Evolutionary conservation across 2,329 filamentous ascomycete genomes (phyloP).

Genomic region (Exophiala sp.): DNA sequence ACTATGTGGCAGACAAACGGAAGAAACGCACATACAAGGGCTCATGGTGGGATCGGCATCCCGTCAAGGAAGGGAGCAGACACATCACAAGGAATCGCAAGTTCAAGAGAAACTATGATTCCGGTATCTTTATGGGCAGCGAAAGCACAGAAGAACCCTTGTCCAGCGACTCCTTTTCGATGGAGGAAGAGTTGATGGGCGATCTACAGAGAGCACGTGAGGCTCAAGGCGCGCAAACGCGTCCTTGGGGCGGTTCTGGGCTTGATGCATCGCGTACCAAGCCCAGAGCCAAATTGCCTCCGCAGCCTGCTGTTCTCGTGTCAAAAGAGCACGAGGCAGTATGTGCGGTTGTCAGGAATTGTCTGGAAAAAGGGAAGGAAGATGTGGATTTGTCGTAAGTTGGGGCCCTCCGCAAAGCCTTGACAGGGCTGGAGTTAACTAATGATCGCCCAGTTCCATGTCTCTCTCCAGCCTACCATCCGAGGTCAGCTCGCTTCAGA

Average conservation of each 20-base stretch:
- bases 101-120: slow-evolving; percentile 43
- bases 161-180: slow-evolving; percentile 36
- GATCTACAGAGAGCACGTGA: slow-evolving; percentile 21
- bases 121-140: slow-evolving; percentile 46
- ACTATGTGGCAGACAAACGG: slow-evolving; percentile 30
- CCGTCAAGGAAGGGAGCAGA: slow-evolving; percentile 4
- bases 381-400: slow-evolving; percentile 43
- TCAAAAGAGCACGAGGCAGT: slow-evolving; percentile 34
- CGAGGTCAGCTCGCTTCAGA: slow-evolving; percentile 17
- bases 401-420: no score
- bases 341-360: slow-evolving; percentile 36
- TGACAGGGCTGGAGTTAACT: background rate
- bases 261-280: background rate
- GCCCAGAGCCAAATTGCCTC: slow-evolving; percentile 6
- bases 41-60: slow-evolving; percentile 26
- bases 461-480: slow-evolving; percentile 16
- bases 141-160: slow-evolving; percentile 38
- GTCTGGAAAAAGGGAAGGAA: slow-evolving; percentile 41
- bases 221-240: no score
- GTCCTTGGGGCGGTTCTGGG: background rate
- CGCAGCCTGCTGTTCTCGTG: background rate
- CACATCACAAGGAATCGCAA: slow-evolving; percentile 37
- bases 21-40: slow-evolving; percentile 28
- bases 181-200: slow-evolving; percentile 36
- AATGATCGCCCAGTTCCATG: slow-evolving; percentile 10